phyloP scores from a whole-genome alignment of 208 protist species.

The Trypanosoma congolense region DNA sequence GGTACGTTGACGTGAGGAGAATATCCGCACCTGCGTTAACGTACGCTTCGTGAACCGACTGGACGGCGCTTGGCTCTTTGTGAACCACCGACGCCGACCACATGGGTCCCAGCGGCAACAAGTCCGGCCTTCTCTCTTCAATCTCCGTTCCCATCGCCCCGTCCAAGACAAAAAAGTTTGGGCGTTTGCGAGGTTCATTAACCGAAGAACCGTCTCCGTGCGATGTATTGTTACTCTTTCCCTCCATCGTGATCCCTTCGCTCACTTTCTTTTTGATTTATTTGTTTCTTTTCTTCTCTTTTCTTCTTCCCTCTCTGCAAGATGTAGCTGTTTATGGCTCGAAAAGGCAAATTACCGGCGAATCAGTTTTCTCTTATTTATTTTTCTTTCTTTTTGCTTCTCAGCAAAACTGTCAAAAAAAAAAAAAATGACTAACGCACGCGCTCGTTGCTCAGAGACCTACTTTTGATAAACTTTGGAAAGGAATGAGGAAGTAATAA shows the following conservation, averaged over 20 bases:
- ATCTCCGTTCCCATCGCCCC: slow-evolving; percentile 20
- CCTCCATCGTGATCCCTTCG: background rate
- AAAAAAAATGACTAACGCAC: too few species aligned
- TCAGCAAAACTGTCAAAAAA: too few species aligned
- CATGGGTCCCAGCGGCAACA: slow-evolving; percentile 1
- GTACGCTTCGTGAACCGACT: slow-evolving; percentile 10
- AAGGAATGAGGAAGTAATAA: too few species aligned
- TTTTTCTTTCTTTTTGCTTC: too few species aligned
- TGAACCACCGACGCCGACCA: slow-evolving; percentile 17
- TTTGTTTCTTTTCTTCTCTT: slow-evolving; percentile 12
- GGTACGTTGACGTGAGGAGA: slow-evolving; percentile 18
- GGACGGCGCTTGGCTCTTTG: slow-evolving; percentile 4
- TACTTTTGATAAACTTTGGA: too few species aligned
- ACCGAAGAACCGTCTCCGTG: background rate
- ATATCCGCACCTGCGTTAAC: slow-evolving; percentile 15
- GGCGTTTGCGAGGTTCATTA: background rate
- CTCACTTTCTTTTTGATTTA: slow-evolving; percentile 5
- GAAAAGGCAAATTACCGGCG: too few species aligned
- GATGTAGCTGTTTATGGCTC: too few species aligned
- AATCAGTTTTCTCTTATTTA: too few species aligned
- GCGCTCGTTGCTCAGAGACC: too few species aligned
- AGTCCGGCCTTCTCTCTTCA: slow-evolving; percentile 4
- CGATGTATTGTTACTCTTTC: background rate
- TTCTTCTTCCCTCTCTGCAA: slow-evolving; percentile 11
- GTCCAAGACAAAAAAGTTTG: slow-evolving; percentile 10